Percentiles rank a stretch among this genome's conserved stretches.
phyloP scores from a whole-genome alignment of 169 alveolate species.

The Cryptosporidium meleagridis region DNA sequence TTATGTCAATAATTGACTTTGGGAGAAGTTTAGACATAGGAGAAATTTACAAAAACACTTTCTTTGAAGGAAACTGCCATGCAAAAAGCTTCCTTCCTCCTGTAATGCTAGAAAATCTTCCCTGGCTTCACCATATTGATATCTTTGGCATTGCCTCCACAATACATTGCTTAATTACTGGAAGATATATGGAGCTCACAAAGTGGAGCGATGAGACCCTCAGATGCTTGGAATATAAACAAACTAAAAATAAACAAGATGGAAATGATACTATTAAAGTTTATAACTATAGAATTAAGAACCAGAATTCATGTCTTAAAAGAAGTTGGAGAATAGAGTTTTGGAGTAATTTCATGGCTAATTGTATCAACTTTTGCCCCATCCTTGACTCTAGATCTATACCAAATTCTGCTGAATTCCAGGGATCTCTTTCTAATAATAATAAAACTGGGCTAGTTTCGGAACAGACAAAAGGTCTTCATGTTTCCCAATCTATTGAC shows the following conservation, averaged over 20 bases:
- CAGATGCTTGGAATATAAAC: neutral
- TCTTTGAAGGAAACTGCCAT: slow-evolving; percentile 69
- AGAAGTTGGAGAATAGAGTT: slow-evolving; percentile 56
- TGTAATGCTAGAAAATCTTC: slow-evolving; percentile 54
- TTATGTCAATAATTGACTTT: slow-evolving; percentile 46
- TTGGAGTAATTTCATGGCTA: slow-evolving; percentile 44
- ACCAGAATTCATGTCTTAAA: slow-evolving; percentile 56
- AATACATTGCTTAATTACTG: slow-evolving; percentile 57
- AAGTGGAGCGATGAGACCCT: slow-evolving; percentile 46
- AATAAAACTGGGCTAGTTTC: neutral
- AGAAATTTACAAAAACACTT: slow-evolving; percentile 53
- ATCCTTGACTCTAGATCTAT: slow-evolving; percentile 11
- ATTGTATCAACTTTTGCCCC: slow-evolving; percentile 59
- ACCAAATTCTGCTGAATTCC: neutral
- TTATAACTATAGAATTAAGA: slow-evolving; percentile 45
- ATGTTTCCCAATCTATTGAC: slow-evolving; percentile 22
- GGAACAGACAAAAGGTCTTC: neutral
- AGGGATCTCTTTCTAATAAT: neutral
- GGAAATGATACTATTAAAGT: neutral
- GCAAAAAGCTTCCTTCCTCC: slow-evolving; percentile 61
- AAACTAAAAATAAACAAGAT: neutral
- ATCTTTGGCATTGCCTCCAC: slow-evolving; percentile 67
- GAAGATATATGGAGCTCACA: slow-evolving; percentile 67
- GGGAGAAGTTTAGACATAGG: slow-evolving; percentile 74
- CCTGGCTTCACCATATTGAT: slow-evolving; percentile 72